Percentiles rank a stretch among this genome's conserved stretches.
Evolutionary conservation across 139 green algal genomes (phyloP).

Genomic region (Dunaliella primolecta): DNA sequence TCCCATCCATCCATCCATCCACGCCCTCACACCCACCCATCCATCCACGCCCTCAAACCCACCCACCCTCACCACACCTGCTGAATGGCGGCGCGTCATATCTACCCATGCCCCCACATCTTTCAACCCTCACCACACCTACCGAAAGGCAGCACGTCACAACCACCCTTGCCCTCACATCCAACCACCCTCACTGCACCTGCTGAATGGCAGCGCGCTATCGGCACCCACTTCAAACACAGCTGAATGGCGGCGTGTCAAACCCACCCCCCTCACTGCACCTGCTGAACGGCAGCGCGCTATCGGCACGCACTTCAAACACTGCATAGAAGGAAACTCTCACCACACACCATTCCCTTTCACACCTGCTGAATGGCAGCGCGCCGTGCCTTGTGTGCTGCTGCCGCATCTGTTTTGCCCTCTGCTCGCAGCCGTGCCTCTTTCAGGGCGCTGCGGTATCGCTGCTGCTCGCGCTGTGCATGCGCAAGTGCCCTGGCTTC

Average conservation of each 20-base stretch:
- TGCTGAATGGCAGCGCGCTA: background rate
- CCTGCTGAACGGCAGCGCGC: no score
- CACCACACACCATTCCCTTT: background rate
- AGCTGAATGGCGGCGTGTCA: no score
- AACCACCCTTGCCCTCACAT: background rate
- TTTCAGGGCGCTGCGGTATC: background rate
- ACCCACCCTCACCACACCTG: background rate
- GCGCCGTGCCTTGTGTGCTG: constrained; percentile 4
- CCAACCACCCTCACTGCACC: background rate
- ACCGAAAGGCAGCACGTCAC: no score
- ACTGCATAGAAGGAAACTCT: no score
- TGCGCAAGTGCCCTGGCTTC: background rate
- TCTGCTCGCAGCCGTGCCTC: background rate
- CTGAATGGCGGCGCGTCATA: background rate
- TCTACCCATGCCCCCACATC: no score
- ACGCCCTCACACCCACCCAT: background rate
- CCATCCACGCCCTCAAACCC: background rate
- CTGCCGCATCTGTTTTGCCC: background rate
- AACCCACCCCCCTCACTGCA: background rate
- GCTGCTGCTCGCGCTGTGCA: constrained; percentile 3
- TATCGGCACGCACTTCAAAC: no score
- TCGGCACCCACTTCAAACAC: no score
- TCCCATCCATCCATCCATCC: background rate
- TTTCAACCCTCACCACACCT: no score
- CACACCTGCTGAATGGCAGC: constrained; percentile 4